Percentiles rank a stretch among this genome's conserved stretches.
These are phyloP conservation scores for Nakazawaea siamensis DNA, from an alignment of 805 yeast species.

Conservation along the genomic window DNA sequence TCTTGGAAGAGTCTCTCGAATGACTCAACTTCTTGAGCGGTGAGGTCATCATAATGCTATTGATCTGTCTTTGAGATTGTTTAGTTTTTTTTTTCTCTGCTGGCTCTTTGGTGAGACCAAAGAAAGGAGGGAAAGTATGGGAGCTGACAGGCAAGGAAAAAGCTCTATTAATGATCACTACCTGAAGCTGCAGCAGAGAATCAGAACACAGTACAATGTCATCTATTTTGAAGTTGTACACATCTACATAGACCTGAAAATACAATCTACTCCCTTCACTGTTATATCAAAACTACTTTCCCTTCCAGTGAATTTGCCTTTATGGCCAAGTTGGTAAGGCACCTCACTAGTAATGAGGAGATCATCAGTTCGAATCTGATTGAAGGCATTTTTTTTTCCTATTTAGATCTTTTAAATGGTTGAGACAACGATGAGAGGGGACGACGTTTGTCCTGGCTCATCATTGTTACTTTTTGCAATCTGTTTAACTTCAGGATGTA, in stretches of 20 bases:
- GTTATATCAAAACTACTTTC: not conserved
- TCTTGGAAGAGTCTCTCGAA: conserved; percentile 8
- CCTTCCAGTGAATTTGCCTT: not conserved
- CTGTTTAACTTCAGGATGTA: conserved; percentile 52
- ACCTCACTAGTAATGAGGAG: conserved; percentile 9
- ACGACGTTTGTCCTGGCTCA: conserved; percentile 24
- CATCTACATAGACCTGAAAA: too few relatives aligned
- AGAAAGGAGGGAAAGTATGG: too few relatives aligned
- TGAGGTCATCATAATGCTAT: conserved; percentile 7
- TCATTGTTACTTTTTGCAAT: conserved; percentile 69
- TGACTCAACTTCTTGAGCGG: conserved; percentile 8
- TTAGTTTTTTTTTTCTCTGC: too few relatives aligned
- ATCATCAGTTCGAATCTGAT: conserved; percentile 8
- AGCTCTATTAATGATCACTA: too few relatives aligned
- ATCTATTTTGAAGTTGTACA: too few relatives aligned
- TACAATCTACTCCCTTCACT: not conserved
- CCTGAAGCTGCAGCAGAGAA: too few relatives aligned
- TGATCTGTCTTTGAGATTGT: too few relatives aligned
- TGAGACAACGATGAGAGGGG: conserved; percentile 4
- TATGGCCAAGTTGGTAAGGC: conserved; percentile 9
- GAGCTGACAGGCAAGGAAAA: too few relatives aligned
- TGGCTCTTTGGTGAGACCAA: too few relatives aligned
- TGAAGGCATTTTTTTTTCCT: conserved; percentile 5
- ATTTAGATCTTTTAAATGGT: conserved; percentile 2
- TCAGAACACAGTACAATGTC: too few relatives aligned